phyloP scores from a whole-genome alignment of 805 yeast species.

The Scheffersomyces spartinae region DNA sequence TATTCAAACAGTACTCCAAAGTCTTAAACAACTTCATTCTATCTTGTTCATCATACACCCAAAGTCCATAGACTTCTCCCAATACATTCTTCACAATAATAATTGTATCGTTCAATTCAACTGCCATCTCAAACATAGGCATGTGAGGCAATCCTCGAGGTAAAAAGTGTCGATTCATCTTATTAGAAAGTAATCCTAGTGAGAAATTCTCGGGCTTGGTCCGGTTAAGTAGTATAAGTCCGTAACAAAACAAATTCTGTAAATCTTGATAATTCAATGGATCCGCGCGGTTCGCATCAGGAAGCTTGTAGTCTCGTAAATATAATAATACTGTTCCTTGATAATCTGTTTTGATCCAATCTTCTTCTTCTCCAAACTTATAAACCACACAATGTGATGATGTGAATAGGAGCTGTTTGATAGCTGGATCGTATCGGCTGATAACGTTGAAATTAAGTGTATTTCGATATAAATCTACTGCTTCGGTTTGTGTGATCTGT shows the following conservation, averaged over 20 bases:
- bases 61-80: constrained; percentile 66
- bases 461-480: constrained; percentile 51
- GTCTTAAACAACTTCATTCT: constrained; percentile 46
- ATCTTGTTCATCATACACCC: constrained; percentile 65
- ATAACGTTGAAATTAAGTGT: constrained; percentile 69
- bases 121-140: constrained; percentile 38
- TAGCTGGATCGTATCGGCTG: constrained; percentile 62
- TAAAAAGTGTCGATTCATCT: constrained; percentile 33
- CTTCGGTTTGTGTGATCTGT: constrained; percentile 29
- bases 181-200: constrained; percentile 53
- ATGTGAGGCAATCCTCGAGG: constrained; percentile 17
- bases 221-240: constrained; percentile 59
- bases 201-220: constrained; percentile 60
- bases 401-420: constrained; percentile 54
- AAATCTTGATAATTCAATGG: constrained; percentile 17
- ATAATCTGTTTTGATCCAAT: constrained; percentile 61
- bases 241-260: constrained; percentile 45
- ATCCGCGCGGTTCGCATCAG: constrained; percentile 6
- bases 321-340: constrained; percentile 65
- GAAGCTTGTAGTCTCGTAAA: constrained; percentile 33
- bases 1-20: constrained; percentile 27
- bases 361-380: constrained; percentile 46
- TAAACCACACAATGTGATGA: constrained; percentile 67
- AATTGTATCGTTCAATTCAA: constrained; percentile 58
- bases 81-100: constrained; percentile 56